Evolutionary conservation across 2,329 filamentous ascomycete genomes (phyloP).

Genomic region (Talaromyces sp.): DNA sequence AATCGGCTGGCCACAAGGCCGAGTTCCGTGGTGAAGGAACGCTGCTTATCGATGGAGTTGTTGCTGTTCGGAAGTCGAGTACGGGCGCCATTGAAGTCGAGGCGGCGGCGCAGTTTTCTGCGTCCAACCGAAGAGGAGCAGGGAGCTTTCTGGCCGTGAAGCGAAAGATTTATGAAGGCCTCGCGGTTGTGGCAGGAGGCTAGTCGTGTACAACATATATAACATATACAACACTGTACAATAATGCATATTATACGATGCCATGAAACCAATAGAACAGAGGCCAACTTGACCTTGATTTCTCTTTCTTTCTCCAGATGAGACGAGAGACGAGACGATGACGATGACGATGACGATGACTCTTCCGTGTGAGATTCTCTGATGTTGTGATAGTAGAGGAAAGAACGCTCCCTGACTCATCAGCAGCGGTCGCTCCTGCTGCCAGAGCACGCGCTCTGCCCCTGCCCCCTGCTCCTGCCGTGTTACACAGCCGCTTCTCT

Average conservation of each 20-base stretch:
- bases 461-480: background rate
- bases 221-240: conserved; percentile 2
- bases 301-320: background rate
- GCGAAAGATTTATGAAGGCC: conserved; percentile 84
- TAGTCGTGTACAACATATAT: conserved; percentile 9
- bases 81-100: conserved; percentile 87
- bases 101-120: conserved; percentile 57
- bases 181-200: conserved; percentile 68
- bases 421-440: background rate
- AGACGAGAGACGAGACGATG: background rate
- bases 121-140: conserved; percentile 42
- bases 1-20: conserved; percentile 73
- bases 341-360: background rate
- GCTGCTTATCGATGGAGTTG: conserved; percentile 78
- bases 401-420: background rate
- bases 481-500: background rate
- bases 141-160: conserved; percentile 81
- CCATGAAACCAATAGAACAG: background rate
- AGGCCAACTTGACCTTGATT: background rate
- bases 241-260: background rate
- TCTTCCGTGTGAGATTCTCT: background rate
- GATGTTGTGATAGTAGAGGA: background rate
- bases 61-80: conserved; percentile 82
- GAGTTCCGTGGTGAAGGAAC: conserved; percentile 94
- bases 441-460: background rate